A percentile compares a stretch with the other conserved stretches of the same genome.
Conservation (phyloP, 352 stramenopile genomes). For the Phytopythium vexans region DNA sequence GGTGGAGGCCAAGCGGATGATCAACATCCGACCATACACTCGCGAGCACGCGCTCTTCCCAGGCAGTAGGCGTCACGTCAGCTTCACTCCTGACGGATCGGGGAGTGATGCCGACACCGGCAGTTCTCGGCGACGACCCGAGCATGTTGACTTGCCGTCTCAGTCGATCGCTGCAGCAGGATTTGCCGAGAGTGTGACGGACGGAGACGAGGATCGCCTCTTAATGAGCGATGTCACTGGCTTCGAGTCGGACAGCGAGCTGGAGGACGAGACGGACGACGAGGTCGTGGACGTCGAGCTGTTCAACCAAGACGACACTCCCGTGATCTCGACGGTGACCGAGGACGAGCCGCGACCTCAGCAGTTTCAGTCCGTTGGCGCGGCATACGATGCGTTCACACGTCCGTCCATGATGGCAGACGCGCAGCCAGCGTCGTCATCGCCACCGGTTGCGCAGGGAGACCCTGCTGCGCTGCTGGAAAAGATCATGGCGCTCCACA, state of each 20-base stretch:
- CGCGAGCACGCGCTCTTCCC: conserved; percentile 16
- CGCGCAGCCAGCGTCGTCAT: background rate
- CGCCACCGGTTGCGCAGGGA: background rate
- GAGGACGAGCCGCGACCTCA: background rate
- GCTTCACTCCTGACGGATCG: background rate
- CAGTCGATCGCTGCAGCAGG: background rate
- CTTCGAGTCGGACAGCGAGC: conserved; percentile 1
- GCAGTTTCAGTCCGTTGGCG: background rate
- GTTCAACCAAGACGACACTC: background rate
- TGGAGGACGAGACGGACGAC: background rate
- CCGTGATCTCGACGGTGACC: background rate
- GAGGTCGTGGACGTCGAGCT: conserved; percentile 1
- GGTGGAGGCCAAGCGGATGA: conserved; percentile 22
- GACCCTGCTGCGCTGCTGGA: conserved; percentile 3
- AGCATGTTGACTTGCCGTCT: background rate
- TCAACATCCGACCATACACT: conserved; percentile 14
- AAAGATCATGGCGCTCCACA: conserved; percentile 38
- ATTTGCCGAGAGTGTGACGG: background rate
- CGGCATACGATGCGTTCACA: conserved; percentile 1
- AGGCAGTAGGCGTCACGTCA: too few species aligned
- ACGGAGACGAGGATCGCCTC: background rate
- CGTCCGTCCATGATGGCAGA: background rate
- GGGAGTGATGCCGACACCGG: background rate
- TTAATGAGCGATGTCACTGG: background rate
- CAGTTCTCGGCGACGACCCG: background rate